Evolutionary conservation across 345 rosid species (phyloP).

Genomic region (Theobroma cacao): DNA sequence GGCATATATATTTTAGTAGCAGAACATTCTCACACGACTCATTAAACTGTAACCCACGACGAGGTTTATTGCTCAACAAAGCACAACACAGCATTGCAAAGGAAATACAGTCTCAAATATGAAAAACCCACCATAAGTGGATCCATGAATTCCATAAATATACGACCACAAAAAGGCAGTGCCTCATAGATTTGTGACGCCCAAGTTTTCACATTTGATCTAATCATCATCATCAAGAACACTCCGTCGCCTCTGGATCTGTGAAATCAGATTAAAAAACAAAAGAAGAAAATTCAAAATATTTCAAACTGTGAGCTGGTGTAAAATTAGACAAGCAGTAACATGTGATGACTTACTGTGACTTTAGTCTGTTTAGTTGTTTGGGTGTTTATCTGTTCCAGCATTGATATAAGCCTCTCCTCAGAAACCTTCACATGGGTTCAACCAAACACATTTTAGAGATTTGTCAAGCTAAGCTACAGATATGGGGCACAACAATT

Average conservation of each 20-base stretch:
- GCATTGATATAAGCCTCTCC: constrained; percentile 78
- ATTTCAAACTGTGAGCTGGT: not conserved
- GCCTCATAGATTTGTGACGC: not conserved
- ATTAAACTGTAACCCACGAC: not conserved
- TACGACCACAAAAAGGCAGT: constrained; percentile 5
- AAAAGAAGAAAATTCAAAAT: not conserved
- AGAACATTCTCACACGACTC: not conserved
- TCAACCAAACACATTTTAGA: not conserved
- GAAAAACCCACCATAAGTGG: not conserved
- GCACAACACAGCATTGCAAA: not conserved
- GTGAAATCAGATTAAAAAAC: constrained; percentile 19
- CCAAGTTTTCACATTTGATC: constrained; percentile 7
- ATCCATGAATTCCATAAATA: not conserved
- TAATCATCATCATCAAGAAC: constrained; percentile 81
- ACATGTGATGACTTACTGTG: constrained; percentile 45
- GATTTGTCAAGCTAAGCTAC: not conserved
- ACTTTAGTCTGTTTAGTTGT: constrained; percentile 90
- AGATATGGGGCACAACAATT: not conserved
- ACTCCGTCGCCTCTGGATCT: constrained; percentile 91
- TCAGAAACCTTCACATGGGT: constrained; percentile 64
- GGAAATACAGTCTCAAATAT: constrained; percentile 1
- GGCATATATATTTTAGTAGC: not conserved
- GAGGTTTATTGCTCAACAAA: not conserved
- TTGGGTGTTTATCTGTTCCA: constrained; percentile 94
- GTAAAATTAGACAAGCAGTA: not conserved